Conservation (phyloP, 176 grass and related monocot genomes). For the Chrysopogon serrulatus region DNA sequence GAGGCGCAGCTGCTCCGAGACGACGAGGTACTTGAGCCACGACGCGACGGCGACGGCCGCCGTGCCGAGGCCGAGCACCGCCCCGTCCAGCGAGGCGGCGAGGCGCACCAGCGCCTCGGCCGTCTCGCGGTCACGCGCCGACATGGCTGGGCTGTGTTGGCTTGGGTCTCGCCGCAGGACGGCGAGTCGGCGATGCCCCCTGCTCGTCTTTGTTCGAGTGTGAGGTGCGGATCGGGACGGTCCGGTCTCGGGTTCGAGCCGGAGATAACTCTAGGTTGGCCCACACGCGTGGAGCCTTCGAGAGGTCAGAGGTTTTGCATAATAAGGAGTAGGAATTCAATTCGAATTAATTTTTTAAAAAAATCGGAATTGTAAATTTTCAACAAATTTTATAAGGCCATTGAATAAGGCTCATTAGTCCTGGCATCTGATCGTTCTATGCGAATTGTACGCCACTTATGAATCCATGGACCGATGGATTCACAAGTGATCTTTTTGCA, state of each 20-base stretch:
- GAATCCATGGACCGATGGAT: too few relatives aligned
- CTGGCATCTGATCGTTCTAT: background rate
- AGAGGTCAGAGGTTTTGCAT: background rate
- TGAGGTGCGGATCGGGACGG: background rate
- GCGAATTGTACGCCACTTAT: background rate
- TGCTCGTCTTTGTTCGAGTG: background rate
- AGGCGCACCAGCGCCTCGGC: slow-evolving; percentile 54
- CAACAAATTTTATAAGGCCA: background rate
- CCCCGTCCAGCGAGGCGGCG: slow-evolving; percentile 70
- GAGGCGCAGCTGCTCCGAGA: slow-evolving; percentile 54
- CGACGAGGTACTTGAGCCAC: slow-evolving; percentile 67
- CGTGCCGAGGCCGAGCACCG: slow-evolving; percentile 68
- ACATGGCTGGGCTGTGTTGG: slow-evolving; percentile 34
- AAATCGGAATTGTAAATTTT: background rate
- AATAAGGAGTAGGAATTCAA: background rate
- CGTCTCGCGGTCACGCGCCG: slow-evolving; percentile 70
- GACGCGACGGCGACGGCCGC: slow-evolving; percentile 49
- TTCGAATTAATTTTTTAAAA: too few relatives aligned
- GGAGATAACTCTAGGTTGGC: background rate
- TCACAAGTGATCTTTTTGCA: background rate
- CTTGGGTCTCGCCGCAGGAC: background rate
- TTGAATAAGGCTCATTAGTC: background rate
- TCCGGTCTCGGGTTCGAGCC: background rate
- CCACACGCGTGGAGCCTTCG: background rate
- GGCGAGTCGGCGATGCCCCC: background rate